Percentiles rank a stretch among this genome's conserved stretches.
Evolutionary conservation across 1,139 yeast genomes (phyloP).

Genomic region (Pichia sp.): DNA sequence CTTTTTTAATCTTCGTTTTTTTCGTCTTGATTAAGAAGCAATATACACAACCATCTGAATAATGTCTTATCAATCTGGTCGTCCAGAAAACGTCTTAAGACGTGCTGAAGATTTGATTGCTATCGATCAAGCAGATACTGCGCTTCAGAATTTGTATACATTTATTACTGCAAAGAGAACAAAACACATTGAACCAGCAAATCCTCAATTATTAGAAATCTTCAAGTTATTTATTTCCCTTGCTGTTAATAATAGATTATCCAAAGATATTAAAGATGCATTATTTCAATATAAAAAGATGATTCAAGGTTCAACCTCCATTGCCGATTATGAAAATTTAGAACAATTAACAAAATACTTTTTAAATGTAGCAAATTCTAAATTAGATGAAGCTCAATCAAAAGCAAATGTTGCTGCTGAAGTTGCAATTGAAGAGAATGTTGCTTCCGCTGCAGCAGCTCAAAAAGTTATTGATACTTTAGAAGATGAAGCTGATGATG

Average conservation of each 20-base stretch:
- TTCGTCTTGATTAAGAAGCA: no score
- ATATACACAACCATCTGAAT: neutral
- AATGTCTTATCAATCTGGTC: constrained; percentile 41
- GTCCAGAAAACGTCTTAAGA: constrained; percentile 58
- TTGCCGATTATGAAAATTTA: constrained; percentile 70
- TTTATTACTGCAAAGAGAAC: constrained; percentile 84
- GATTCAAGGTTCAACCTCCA: constrained; percentile 54
- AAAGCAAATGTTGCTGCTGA: constrained; percentile 69
- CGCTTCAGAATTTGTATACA: constrained; percentile 84
- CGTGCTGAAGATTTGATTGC: constrained; percentile 96
- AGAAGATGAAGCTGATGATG: constrained; percentile 32
- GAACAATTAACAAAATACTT: constrained; percentile 75
- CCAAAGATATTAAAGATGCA: constrained; percentile 90
- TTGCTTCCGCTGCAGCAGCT: constrained; percentile 39
- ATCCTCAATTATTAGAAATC: constrained; percentile 69
- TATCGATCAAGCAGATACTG: constrained; percentile 85
- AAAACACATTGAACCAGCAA: constrained; percentile 72
- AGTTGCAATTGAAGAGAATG: constrained; percentile 40
- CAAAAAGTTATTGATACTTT: constrained; percentile 25
- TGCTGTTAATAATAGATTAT: constrained; percentile 79
- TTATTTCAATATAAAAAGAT: constrained; percentile 92
- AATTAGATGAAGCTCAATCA: constrained; percentile 70
- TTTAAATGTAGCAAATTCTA: constrained; percentile 66
- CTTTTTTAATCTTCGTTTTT: no score
- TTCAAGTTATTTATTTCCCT: constrained; percentile 78